These are phyloP conservation scores for Pythium brachiatum DNA, from an alignment of 352 stramenopile species.

Conservation along the genomic window DNA sequence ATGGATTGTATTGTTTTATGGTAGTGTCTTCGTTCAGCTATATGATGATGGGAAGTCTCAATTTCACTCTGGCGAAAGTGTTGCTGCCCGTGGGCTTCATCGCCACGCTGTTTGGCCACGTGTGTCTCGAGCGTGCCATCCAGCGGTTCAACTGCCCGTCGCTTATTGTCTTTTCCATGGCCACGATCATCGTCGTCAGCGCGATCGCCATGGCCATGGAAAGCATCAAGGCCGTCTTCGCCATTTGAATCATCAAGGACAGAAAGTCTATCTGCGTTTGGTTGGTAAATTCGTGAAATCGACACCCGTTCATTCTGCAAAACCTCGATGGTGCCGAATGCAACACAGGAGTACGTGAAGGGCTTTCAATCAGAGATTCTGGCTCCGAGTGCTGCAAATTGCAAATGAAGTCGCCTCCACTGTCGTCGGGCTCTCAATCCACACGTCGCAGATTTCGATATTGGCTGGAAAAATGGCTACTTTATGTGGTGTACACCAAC, in stretches of 20 bases:
- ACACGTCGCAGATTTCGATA: not conserved
- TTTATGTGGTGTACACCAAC: conserved; percentile 13
- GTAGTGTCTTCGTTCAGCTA: conserved; percentile 70
- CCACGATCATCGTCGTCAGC: conserved; percentile 59
- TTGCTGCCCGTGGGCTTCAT: conserved; percentile 61
- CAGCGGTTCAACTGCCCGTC: conserved; percentile 61
- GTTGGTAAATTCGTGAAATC: not conserved
- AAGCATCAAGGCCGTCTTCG: conserved; percentile 32
- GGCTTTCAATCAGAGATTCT: too few species aligned
- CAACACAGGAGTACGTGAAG: too few species aligned
- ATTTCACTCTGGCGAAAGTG: conserved; percentile 41
- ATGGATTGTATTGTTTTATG: conserved; percentile 5
- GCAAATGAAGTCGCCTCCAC: too few species aligned
- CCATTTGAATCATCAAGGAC: not conserved
- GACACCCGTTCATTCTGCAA: too few species aligned
- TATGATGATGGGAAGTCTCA: conserved; percentile 45
- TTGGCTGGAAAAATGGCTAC: conserved; percentile 17
- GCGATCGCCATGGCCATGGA: conserved; percentile 62
- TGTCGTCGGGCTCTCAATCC: too few species aligned
- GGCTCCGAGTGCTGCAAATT: too few species aligned
- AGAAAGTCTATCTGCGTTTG: not conserved
- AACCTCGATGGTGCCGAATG: too few species aligned
- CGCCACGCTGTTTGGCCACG: conserved; percentile 54
- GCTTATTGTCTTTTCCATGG: conserved; percentile 72
- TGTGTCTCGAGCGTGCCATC: conserved; percentile 48